A percentile compares a stretch with the other conserved stretches of the same genome.
Conservation (phyloP, 176 grass and related monocot species). For the Leersia perrieri region DNA sequence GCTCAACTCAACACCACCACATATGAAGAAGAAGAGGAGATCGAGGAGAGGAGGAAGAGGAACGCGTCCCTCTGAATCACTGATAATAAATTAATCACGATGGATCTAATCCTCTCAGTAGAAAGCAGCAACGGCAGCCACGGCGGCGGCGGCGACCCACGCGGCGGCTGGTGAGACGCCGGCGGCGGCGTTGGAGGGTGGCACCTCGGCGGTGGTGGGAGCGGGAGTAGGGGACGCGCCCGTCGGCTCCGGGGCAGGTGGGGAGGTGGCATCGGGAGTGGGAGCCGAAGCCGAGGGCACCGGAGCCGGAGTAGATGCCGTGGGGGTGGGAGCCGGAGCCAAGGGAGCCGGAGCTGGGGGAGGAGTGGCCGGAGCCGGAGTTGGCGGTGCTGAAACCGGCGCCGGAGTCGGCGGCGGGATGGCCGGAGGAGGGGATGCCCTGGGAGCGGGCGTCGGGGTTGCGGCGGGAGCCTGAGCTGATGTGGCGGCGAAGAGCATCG, state of each 20-base stretch:
- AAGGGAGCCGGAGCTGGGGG: background rate
- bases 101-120: conserved; percentile 35
- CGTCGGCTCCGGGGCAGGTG: background rate
- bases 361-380: background rate
- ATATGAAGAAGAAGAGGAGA: background rate
- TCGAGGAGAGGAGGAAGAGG: background rate
- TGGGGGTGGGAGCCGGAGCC: background rate
- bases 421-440: conserved; percentile 26
- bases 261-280: conserved; percentile 17
- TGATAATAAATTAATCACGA: conserved; percentile 31
- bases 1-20: conserved; percentile 29
- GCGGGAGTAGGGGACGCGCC: background rate
- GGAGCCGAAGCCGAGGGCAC: conserved; percentile 2
- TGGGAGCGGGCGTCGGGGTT: conserved; percentile 39
- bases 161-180: conserved; percentile 35
- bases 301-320: conserved; percentile 14
- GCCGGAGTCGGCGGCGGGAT: conserved; percentile 34
- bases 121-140: conserved; percentile 42
- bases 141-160: conserved; percentile 34
- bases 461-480: conserved; percentile 50
- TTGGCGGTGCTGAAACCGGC: conserved; percentile 19
- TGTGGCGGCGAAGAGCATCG: conserved; percentile 40
- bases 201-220: background rate
- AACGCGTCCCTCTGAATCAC: conserved; percentile 9
- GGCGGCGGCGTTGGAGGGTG: conserved; percentile 35